Percentiles rank a stretch among this genome's conserved stretches.
Evolutionary conservation across 495 filamentous ascomycete species (phyloP).

Genomic region (Entonaema liquescens): DNA sequence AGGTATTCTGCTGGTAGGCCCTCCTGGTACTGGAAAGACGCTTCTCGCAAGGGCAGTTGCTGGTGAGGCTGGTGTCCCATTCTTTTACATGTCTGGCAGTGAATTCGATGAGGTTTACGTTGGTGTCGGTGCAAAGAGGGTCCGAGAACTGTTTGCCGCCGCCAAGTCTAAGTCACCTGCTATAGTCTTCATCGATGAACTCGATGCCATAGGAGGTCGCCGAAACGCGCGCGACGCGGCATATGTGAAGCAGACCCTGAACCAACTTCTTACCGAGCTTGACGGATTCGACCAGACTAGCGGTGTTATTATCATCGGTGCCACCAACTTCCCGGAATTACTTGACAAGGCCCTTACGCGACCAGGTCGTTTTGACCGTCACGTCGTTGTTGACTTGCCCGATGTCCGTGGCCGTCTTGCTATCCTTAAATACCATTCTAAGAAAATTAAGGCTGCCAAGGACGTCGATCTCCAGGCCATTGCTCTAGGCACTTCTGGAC

Average conservation of each 20-base stretch:
- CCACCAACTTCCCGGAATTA: constrained; percentile 93
- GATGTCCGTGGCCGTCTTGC: constrained; percentile 94
- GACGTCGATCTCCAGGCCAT: constrained; percentile 85
- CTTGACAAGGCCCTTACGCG: constrained; percentile 95
- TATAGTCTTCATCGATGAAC: constrained; percentile 98
- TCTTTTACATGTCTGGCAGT: constrained; percentile 99
- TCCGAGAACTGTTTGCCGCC: constrained; percentile 90
- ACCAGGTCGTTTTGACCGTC: constrained; percentile 94
- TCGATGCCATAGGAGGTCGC: constrained; percentile 95
- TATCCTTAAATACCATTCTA: constrained; percentile 91
- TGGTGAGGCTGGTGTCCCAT: constrained; percentile 95
- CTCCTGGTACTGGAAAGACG: constrained; percentile 98
- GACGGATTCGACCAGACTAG: constrained; percentile 95
- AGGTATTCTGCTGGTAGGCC: constrained; percentile 93
- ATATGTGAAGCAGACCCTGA: constrained; percentile 97
- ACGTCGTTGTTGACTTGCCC: constrained; percentile 85
- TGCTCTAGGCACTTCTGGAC: constrained; percentile 86
- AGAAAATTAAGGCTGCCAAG: constrained; percentile 77
- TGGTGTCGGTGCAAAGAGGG: constrained; percentile 96
- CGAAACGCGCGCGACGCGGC: constrained; percentile 91
- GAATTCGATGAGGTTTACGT: constrained; percentile 99
- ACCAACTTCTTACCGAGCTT: constrained; percentile 96
- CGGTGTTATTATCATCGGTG: constrained; percentile 92
- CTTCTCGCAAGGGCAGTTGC: constrained; percentile 94
- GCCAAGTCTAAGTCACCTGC: constrained; percentile 90